Evolutionary conservation across 1,139 yeast species (phyloP).

Genomic region (Candida smagusa): DNA sequence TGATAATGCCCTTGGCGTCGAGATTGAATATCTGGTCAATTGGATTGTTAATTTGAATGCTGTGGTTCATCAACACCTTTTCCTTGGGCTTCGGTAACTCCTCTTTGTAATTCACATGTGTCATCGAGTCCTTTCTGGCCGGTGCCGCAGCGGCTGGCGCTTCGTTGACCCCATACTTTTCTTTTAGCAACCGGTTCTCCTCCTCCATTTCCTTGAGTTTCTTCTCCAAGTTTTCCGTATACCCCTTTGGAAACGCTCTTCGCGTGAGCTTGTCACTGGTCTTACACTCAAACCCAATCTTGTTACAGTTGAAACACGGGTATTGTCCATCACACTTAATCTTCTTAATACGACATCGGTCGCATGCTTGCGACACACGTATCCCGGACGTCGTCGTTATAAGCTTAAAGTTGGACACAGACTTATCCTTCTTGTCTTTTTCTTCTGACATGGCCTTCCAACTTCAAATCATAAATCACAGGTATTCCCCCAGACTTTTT

Average conservation of each 20-base stretch:
- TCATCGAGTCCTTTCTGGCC: background rate
- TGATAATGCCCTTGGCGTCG: slow-evolving; percentile 43
- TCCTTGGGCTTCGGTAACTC: slow-evolving; percentile 2
- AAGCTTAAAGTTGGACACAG: slow-evolving; percentile 30
- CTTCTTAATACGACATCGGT: slow-evolving; percentile 72
- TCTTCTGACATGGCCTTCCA: slow-evolving; percentile 1
- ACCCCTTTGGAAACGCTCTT: slow-evolving; percentile 53
- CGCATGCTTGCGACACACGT: slow-evolving; percentile 75
- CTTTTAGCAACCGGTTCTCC: slow-evolving; percentile 44
- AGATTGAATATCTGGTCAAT: slow-evolving; percentile 49
- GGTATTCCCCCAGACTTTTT: slow-evolving; percentile 1
- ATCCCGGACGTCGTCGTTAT: slow-evolving; percentile 40
- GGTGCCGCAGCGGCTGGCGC: background rate
- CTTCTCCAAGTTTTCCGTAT: slow-evolving; percentile 69
- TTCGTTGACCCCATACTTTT: slow-evolving; percentile 11
- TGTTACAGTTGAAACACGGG: slow-evolving; percentile 67
- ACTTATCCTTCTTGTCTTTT: slow-evolving; percentile 8
- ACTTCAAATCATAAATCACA: background rate
- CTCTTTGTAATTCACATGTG: slow-evolving; percentile 2
- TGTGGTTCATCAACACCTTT: slow-evolving; percentile 1
- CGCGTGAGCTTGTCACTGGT: slow-evolving; percentile 71
- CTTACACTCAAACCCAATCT: slow-evolving; percentile 63
- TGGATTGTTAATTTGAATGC: slow-evolving; percentile 40
- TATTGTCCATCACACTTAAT: slow-evolving; percentile 72
- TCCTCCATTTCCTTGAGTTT: slow-evolving; percentile 59